Evolutionary conservation across 169 alveolate genomes (phyloP), one percentile per base, ranked within the genome.

Genomic region (Theileria parva): DNA sequence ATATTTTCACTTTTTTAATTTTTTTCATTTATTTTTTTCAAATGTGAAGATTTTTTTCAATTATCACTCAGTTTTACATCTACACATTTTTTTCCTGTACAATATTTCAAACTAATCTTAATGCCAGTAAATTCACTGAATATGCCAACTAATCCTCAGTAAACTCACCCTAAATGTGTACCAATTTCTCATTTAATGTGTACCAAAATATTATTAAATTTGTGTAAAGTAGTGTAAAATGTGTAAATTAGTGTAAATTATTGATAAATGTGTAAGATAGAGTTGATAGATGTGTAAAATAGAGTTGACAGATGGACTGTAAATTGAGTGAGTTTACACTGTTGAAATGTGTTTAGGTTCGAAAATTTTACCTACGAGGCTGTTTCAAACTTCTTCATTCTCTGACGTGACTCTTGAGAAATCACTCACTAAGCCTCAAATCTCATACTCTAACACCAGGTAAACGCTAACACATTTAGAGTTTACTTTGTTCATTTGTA

Each of bases 61-160:
- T 28, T 25, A 12, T 23, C 44, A 27, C 9, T 27, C 23, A 6
- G 7, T n/a, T 8, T 3, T 63, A 12, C 11, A 32, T 30, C 12
- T 63, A 63, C 71, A 63, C 71, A 63, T 63, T 63, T 63, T 63
- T 8, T 60, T 25, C 23, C 15, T 60, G 68, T 60, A 60, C 25
- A 60, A 53, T 53, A 53, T 15, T 53, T 19, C 7, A 15, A 48
- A 2, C 61, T 2, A 53, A 2, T n/a, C 61, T 6, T 53, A 17
- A 53, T 53, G 25, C 37, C 37, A 32, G 37, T 32, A 32, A 32
- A 32, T 32, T 32, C 37, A 32, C 5, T 32, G 37, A 32, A 32
- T 32, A 32, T 32, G 8, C 5, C 37, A 32, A 32, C 37, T 5
- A 32, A 5, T 32, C 5, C 5, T 32, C n/a, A n/a, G n/a, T 32